Conservation (phyloP, 768 basidiomycete genomes). For the Boletus rex-veris region DNA sequence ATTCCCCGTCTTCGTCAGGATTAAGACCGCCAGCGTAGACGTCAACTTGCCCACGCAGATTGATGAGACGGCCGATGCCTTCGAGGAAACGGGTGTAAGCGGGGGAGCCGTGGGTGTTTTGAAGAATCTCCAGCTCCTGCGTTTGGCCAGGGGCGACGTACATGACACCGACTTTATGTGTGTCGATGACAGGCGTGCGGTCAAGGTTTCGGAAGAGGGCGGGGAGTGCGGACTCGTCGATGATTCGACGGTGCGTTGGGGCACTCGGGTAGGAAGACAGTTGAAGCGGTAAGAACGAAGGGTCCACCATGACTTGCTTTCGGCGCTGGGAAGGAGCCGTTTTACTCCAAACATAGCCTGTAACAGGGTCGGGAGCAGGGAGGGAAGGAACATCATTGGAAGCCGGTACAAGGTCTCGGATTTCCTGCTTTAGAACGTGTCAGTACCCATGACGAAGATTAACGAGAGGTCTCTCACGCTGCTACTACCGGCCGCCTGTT, state of each 20-base stretch:
- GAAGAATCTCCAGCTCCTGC: conserved; percentile 79
- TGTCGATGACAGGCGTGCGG: conserved; percentile 90
- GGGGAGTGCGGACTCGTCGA: conserved; percentile 53
- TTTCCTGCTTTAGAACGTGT: conserved; percentile 19
- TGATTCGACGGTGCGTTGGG: conserved; percentile 40
- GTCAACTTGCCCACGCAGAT: conserved; percentile 84
- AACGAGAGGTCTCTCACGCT: conserved; percentile 11
- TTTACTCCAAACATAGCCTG: conserved; percentile 85
- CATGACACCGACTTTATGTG: conserved; percentile 93
- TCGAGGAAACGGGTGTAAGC: conserved; percentile 92
- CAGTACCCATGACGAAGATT: conserved; percentile 1
- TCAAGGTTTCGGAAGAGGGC: conserved; percentile 69
- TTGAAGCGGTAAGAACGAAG: conserved; percentile 81
- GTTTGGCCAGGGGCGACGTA: conserved; percentile 93
- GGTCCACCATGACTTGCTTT: conserved; percentile 82
- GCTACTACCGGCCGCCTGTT: background rate
- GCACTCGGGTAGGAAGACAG: conserved; percentile 68
- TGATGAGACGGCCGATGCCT: conserved; percentile 83
- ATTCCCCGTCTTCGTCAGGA: conserved; percentile 90
- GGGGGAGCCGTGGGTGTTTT: conserved; percentile 89
- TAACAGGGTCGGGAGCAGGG: conserved; percentile 64
- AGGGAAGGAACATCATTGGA: conserved; percentile 14
- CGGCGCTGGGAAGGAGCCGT: conserved; percentile 85
- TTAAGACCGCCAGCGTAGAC: conserved; percentile 92
- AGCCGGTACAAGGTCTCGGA: conserved; percentile 10